These are phyloP conservation scores for Papiliotrema nemorosa DNA, from an alignment of 1,284 basidiomycete genomes.

Conservation along the genomic window DNA sequence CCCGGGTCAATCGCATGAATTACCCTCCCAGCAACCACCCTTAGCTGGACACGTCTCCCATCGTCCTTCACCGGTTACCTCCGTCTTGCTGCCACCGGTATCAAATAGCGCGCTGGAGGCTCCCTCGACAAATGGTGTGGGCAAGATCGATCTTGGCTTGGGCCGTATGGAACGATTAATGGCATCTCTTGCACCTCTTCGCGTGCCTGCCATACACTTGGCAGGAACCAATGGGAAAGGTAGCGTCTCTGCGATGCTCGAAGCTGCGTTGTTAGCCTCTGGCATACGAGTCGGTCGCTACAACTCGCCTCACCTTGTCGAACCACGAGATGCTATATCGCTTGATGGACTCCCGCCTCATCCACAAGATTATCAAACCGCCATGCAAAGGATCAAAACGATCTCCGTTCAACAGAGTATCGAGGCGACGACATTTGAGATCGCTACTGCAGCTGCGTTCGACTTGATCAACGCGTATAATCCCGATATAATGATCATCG, in stretches of 20 bases:
- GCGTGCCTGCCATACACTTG: conserved; percentile 82
- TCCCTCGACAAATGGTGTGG: not conserved
- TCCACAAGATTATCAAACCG: conserved; percentile 54
- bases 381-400: conserved; percentile 56
- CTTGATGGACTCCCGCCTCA: conserved; percentile 62
- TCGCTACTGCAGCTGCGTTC: conserved; percentile 75
- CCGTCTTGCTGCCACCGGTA: too few species aligned
- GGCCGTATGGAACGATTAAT: conserved; percentile 65
- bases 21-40: too few species aligned
- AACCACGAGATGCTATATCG: conserved; percentile 71
- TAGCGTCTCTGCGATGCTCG: conserved; percentile 77
- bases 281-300: conserved; percentile 71
- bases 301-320: conserved; percentile 88
- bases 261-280: conserved; percentile 65
- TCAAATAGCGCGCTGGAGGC: too few species aligned
- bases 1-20: too few species aligned
- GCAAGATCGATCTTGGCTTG: conserved; percentile 69
- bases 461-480: conserved; percentile 63
- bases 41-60: too few species aligned
- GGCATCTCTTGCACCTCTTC: conserved; percentile 60
- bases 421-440: conserved; percentile 70
- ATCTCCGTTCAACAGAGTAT: conserved; percentile 54
- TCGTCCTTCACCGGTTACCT: too few species aligned
- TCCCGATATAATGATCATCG: conserved; percentile 80
- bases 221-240: conserved; percentile 98